Evolutionary conservation across 768 basidiomycete genomes (phyloP), one percentile per base, ranked within the genome.

Genomic region (Naganishia kalamii): DNA sequence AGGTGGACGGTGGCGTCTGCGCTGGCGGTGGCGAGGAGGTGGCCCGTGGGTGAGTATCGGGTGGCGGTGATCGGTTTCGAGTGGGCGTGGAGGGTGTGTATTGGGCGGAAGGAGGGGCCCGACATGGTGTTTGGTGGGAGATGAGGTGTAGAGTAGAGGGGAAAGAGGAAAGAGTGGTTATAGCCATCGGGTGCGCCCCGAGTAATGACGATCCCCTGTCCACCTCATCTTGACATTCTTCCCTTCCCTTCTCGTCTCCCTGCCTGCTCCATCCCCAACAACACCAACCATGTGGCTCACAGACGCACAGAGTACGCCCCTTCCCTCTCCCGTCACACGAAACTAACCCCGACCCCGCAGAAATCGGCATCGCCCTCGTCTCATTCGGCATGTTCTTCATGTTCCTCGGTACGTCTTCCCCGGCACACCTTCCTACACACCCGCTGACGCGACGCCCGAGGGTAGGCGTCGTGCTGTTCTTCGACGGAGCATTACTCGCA

Each of bases 321-420:
- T 54, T 46, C 32, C 19, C n/a, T 41, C 25, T 5, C 51, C 15
- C 49, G 3, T 15, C 47, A 41, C 30, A 10, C 46, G 40, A 19
- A 29, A 47, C 23, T 5, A 21, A 19, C 60, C 35, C 47, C 15
- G 17, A 30, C 17, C 15, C 12, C 13, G 3, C 51, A 93, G 91
- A 94, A 82, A 94, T 96, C 71, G 92, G 94, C 71, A 93, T 98
- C 65, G 93, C 91, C 54, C 85, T 98, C 70, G 97, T 94, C 47
- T 89, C 92, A 19, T 96, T 96, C 72, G 96, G 96, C 60, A 87
- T 84, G 41, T 82, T 94, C 66, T 99, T 99, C 82, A 94, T 98
- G 88, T 82, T 98, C 74, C 83, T 99, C 41, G 96, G 96, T 77
- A 51, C 60, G 74, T 66, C 37, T 11, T 29, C 23, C 17, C 5